These are phyloP conservation scores for Agaricus subrufescens DNA, from an alignment of 768 basidiomycete species.

Conservation along the genomic window DNA sequence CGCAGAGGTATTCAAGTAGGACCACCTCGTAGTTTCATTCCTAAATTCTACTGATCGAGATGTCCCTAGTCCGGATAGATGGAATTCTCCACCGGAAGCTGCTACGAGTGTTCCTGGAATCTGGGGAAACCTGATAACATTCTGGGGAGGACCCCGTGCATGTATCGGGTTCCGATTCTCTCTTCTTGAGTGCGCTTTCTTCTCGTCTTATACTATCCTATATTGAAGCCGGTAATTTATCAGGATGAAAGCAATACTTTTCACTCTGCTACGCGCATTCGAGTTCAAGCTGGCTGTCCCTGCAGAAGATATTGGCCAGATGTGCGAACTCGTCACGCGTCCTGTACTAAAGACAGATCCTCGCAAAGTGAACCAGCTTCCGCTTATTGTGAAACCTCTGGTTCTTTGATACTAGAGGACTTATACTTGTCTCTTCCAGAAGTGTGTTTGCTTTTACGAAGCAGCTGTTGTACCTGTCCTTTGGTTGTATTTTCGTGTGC, in stretches of 20 bases:
- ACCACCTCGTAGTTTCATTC: background rate
- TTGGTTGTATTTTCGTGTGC: too few species aligned
- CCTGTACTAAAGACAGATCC: conserved; percentile 41
- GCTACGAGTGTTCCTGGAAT: conserved; percentile 49
- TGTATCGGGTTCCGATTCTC: conserved; percentile 70
- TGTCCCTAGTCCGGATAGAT: conserved; percentile 55
- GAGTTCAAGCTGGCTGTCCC: conserved; percentile 47
- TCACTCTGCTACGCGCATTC: conserved; percentile 32
- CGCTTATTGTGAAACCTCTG: too few species aligned
- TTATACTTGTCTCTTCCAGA: too few species aligned
- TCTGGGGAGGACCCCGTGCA: conserved; percentile 58
- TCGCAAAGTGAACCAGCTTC: too few species aligned
- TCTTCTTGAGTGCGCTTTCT: conserved; percentile 43
- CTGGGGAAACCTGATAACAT: conserved; percentile 55
- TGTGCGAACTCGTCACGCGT: conserved; percentile 33
- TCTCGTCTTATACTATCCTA: background rate
- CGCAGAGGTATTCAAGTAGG: conserved; percentile 52
- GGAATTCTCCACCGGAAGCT: conserved; percentile 43
- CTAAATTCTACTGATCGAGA: background rate
- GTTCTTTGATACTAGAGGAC: too few species aligned
- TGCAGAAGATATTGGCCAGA: conserved; percentile 28
- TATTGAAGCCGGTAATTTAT: background rate
- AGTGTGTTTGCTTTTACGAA: too few species aligned
- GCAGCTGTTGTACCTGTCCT: too few species aligned
- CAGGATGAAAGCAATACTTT: conserved; percentile 28